Conservation (phyloP, 2,329 filamentous ascomycete genomes). For the Phialophora tarda region DNA sequence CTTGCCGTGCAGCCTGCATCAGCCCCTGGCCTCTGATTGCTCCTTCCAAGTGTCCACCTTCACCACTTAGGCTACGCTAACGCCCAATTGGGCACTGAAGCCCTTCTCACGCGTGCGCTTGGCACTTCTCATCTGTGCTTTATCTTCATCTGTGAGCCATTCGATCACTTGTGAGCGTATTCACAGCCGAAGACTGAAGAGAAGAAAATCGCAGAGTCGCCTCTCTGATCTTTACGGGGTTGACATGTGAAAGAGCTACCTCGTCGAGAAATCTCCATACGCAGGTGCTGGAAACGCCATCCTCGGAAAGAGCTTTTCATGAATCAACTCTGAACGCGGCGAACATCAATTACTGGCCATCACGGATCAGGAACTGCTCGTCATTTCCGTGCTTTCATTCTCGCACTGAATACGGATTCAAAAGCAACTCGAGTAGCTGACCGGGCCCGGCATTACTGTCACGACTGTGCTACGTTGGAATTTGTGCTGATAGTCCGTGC, state of each 20-base stretch:
- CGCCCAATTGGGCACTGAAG: conserved; percentile 20
- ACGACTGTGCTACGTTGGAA: not conserved
- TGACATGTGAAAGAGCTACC: not conserved
- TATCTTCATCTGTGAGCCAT: conserved; percentile 3
- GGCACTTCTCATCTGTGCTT: conserved; percentile 9
- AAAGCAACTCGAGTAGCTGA: not conserved
- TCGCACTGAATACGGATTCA: not conserved
- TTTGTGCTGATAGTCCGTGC: not conserved
- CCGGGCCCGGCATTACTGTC: not conserved
- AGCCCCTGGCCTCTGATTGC: conserved; percentile 34
- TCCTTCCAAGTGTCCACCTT: conserved; percentile 21
- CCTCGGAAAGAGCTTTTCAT: not conserved
- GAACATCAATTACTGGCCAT: not conserved
- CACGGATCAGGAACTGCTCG: not conserved
- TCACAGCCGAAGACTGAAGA: not conserved
- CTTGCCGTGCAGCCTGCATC: conserved; percentile 31
- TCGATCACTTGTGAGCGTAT: not conserved
- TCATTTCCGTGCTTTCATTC: not conserved
- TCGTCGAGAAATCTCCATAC: not conserved
- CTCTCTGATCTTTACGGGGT: not conserved
- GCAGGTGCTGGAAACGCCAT: not conserved
- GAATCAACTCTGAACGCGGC: not conserved
- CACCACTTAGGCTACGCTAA: conserved; percentile 23
- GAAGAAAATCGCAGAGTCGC: not conserved
- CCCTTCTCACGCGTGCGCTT: conserved; percentile 26